Evolutionary conservation across 305 asterid species (phyloP), one percentile per base, ranked within the genome.

Genomic region (Rubia peregrina): DNA sequence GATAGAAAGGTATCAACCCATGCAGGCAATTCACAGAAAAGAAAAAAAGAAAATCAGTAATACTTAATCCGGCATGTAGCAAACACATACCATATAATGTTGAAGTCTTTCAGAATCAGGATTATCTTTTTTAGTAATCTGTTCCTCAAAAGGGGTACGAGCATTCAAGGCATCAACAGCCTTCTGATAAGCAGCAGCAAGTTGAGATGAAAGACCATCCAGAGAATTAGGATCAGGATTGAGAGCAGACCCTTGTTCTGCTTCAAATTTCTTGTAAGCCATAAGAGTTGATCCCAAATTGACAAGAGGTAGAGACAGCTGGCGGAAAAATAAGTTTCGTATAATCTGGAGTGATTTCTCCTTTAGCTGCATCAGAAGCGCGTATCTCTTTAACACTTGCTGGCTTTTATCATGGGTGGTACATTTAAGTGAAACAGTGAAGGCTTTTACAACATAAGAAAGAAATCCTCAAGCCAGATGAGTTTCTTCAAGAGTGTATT

Each of bases 281-380:
- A 60, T 81, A 75, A 89, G 89, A 71, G 87, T 84, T 69, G 92
- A 74, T 70, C 74, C 77, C 70, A 83, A 74, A 77, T 88, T 83
- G 67, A 77, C 80, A 73, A 85, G 95, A 67, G 97, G 97, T 77
- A 94, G 81, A 73, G 93, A 94, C 81, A 94, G 80, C 83, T 94
- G 97, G 40, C 99, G 96, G 69, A 83, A 95, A 77, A 85, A 94
- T 73, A 94, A 81, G 79, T 73, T 87, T 44, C 93, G 82, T 76
- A 89, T 80, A 16, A 84, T 90, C 83, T 88, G 96, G 67, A 81
- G 76, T 84, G 91, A 97, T 87, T 88, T 88, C 75, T 89, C 99
- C 81, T 85, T 89, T 48, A 81, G 84, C 99, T 94, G 84, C 79
- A 84, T 67, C 71, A 77, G 60, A 70, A 43, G 72, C 64, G 10